These are phyloP conservation scores for Neofusicoccum kwambonambiense DNA, from an alignment of 2,329 filamentous ascomycete species.

Conservation along the genomic window DNA sequence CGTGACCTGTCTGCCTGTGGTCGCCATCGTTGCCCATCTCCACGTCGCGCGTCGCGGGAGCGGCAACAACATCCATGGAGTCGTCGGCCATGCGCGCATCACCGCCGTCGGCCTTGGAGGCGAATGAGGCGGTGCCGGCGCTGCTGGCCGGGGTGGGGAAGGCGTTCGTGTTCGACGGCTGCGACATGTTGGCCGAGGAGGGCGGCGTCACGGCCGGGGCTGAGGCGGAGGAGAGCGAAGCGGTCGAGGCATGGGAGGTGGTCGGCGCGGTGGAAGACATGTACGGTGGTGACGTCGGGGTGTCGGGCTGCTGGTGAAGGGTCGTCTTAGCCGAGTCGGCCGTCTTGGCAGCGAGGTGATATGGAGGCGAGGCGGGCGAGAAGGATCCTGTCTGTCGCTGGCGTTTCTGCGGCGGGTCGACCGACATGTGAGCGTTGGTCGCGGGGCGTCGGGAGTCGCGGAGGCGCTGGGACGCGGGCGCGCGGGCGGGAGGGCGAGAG, in stretches of 20 bases:
- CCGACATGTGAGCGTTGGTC: constrained; percentile 22
- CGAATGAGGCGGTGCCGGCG: constrained; percentile 29
- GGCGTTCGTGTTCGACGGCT: constrained; percentile 30
- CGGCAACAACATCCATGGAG: constrained; percentile 5
- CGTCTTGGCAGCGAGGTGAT: constrained; percentile 37
- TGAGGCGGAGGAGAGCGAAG: constrained; percentile 27
- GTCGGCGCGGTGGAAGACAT: constrained; percentile 47
- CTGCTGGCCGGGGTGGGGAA: constrained; percentile 40
- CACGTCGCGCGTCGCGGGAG: constrained; percentile 23
- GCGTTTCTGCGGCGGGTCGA: constrained; percentile 30
- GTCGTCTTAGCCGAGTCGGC: constrained; percentile 40
- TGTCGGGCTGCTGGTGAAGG: constrained; percentile 43
- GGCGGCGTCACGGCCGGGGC: constrained; percentile 41
- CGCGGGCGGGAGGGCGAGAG: constrained; percentile 8
- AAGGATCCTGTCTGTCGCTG: constrained; percentile 44
- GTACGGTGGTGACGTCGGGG: constrained; percentile 48
- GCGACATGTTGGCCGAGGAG: constrained; percentile 41
- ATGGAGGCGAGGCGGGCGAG: constrained; percentile 45
- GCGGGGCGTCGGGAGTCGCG: neutral
- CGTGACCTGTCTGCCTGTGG: constrained; percentile 47
- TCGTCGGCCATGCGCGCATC: constrained; percentile 44
- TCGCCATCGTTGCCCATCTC: constrained; percentile 28
- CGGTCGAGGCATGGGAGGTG: constrained; percentile 21
- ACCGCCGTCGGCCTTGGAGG: constrained; percentile 41
- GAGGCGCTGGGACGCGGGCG: neutral